Evolutionary conservation across 1,139 yeast genomes (phyloP), one percentile per base, ranked within the genome.

Genomic region (Blastobotrys proliferans): DNA sequence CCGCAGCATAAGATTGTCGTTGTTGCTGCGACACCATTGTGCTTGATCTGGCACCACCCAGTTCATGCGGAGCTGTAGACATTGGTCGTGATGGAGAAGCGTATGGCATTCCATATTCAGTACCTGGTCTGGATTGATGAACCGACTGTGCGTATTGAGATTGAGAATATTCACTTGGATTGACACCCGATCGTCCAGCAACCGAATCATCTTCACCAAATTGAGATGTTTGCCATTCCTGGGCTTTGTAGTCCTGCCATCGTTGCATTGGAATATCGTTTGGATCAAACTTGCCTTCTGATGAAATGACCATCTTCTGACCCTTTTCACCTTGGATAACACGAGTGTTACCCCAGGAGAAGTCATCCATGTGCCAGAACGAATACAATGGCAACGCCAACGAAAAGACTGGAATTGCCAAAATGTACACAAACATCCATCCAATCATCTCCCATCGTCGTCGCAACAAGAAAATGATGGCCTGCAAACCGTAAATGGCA

Each of bases 261-360:
- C 59, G 50, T 50, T 63, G 63, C 44, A 60, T 46, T 6, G 72
- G 70, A 25, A 68, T 68, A 33, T 62, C 67, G 2, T 60, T 48
- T 2, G 70, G 69, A 43, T 68, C 72, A 48, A 63, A 68, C 44
- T 57, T 59, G 32, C 69, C 72, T 46, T 67, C 72, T 17, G 56
- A 60, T n/a, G 62, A 52, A 10, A 67, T 52, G 22, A 67, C 53
- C 45, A 56, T 46, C 51, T 62, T 56, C 43, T 65, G 62, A 34
- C 71, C 70, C 51, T 66, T 66, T 43, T 67, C 72, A 13, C 70
- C 72, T 27, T 60, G 52, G 10, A 68, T 71, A 40, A 68, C 62
- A 38, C 72, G 67, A n/a, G 72, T 68, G 50, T 60, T 64, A 50
- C 72, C 72, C 72, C 72, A 68, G 2, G 69, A 63, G 60, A 68